Evolutionary conservation across 768 basidiomycete species (phyloP), one percentile per base, ranked within the genome.

Genomic region (Boletus reticuloceps): DNA sequence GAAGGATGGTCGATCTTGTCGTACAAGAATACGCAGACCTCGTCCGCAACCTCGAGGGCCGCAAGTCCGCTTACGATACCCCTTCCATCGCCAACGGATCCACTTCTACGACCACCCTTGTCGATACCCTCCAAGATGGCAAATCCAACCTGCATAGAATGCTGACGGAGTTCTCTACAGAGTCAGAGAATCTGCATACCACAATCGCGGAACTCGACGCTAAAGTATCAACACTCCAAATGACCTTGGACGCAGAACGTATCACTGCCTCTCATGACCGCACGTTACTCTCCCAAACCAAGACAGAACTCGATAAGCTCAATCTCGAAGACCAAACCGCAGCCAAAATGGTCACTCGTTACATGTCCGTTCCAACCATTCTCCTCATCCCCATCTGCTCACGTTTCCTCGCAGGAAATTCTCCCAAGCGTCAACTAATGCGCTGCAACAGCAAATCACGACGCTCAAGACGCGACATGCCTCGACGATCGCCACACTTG

Each of bases 341-440:
- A 3, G 85, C 86, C 13, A 88, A 85, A 63, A 88, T 92, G 82
- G 91, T 94, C 29, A 82, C 89, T 27, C 82, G 88, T 37, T 93
- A 93, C 67, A 93, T 92, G 91, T 91, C 60, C 52, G 84, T 75
- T 34, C 8, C n/a, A 38, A 16, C 16, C 17, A 5, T 40, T 6
- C 11, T 19, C n/a, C 0, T 25, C 53, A 0, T 47, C 19, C 8
- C 29, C 32, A 4, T 51, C n/a, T 59, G 47, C 42, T 58, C 51
- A 58, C 11, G 4, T 12, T 36, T 55, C 10, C 25, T 13, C 3
- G 4, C 57, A 91, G 91, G 91, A 88, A 84, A 69, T 94, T 92
- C 70, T 91, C 90, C 3, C 91, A 94, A 64, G 75, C 80, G 2
- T 83, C 88, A 8, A 87, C 86, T 5, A 79, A 88, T 51, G 66